Evolutionary conservation across 371 early-diverging fungal species (phyloP).

Genomic region (Dentiscutata heterogama): DNA sequence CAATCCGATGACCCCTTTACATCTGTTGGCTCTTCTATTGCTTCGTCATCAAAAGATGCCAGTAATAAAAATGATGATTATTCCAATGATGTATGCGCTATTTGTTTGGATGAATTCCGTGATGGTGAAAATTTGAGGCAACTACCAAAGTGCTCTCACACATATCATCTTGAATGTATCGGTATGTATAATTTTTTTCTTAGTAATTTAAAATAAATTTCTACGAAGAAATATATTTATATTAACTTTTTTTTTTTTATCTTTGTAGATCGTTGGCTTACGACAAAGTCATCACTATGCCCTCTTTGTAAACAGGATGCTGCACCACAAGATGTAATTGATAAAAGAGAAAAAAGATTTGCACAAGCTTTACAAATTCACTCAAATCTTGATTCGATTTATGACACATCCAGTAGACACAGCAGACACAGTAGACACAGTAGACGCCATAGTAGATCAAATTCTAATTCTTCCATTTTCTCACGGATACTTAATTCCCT

Average conservation of each 20-base stretch:
- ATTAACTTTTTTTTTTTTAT: not conserved
- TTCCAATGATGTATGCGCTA: conserved; percentile 42
- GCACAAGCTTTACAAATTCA: conserved; percentile 21
- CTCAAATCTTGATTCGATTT: conserved; percentile 20
- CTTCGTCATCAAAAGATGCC: not conserved
- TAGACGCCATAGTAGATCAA: not conserved
- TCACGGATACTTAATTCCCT: not conserved
- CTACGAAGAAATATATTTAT: too few relatives aligned
- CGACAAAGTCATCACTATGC: conserved; percentile 43
- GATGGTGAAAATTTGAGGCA: conserved; percentile 39
- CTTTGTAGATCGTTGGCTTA: conserved; percentile 24
- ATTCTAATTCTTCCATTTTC: conserved; percentile 3
- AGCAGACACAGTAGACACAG: not conserved
- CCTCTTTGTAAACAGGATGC: conserved; percentile 42
- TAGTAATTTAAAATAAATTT: too few relatives aligned
- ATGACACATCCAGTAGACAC: conserved; percentile 6
- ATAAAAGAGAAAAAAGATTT: conserved; percentile 37
- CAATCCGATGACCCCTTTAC: not conserved
- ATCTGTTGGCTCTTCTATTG: not conserved
- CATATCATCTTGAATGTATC: conserved; percentile 37
- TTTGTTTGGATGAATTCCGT: conserved; percentile 39
- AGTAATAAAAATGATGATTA: not conserved
- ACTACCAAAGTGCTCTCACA: conserved; percentile 33
- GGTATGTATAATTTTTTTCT: not conserved
- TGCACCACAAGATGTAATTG: conserved; percentile 28